These are phyloP conservation scores for Ustilago loliicola DNA, from an alignment of 1,284 basidiomycete species.

Conservation along the genomic window DNA sequence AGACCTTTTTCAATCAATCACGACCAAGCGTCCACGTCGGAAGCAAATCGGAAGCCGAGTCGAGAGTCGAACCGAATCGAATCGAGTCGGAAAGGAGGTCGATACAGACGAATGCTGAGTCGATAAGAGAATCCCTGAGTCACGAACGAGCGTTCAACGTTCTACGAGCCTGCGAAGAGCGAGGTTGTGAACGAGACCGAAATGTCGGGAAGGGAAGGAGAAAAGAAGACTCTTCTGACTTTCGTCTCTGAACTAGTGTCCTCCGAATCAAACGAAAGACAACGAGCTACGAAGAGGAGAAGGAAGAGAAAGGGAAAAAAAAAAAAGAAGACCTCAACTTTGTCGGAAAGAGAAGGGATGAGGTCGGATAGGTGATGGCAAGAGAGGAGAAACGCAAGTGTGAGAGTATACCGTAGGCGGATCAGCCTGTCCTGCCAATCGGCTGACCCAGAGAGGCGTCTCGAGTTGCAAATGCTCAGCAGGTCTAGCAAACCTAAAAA, in stretches of 20 bases:
- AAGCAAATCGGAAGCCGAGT: conserved; percentile 11
- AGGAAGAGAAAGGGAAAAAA: conserved; percentile 10
- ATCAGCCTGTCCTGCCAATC: not conserved
- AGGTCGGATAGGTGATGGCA: conserved; percentile 25
- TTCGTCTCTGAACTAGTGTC: conserved; percentile 28
- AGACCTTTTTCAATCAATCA: not conserved
- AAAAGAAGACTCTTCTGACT: conserved; percentile 26
- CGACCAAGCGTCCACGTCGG: conserved; percentile 24
- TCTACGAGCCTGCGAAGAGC: conserved; percentile 18
- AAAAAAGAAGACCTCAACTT: conserved; percentile 39
- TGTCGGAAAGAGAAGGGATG: conserved; percentile 32
- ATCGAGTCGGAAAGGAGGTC: conserved; percentile 9
- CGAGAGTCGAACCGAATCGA: conserved; percentile 10
- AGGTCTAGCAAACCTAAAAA: not conserved
- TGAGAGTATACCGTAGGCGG: no score
- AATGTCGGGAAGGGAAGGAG: conserved; percentile 16
- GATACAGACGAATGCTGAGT: conserved; percentile 33
- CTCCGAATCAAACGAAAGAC: conserved; percentile 34
- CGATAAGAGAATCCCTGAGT: conserved; percentile 14
- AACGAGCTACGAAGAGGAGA: conserved; percentile 23
- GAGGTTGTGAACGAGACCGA: conserved; percentile 26
- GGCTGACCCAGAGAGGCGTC: not conserved
- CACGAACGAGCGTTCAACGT: conserved; percentile 18
- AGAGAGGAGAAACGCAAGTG: not conserved
- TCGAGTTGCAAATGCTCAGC: not conserved